A percentile compares a stretch with the other conserved stretches of the same genome.
These are phyloP conservation scores for Blastomyces parvus DNA, from an alignment of 2,329 filamentous ascomycete genomes.

Conservation along the genomic window DNA sequence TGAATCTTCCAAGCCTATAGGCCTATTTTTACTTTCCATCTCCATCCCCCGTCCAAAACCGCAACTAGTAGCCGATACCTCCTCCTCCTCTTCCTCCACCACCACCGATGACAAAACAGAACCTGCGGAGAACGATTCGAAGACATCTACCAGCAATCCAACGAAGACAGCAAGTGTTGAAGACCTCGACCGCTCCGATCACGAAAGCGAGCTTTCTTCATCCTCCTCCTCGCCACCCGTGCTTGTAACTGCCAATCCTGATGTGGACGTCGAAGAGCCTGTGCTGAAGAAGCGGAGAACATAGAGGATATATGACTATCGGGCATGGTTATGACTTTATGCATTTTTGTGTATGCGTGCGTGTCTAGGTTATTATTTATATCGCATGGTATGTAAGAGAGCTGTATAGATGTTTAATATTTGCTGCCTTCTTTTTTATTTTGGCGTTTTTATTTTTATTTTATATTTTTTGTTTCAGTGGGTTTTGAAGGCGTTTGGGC, in stretches of 20 bases:
- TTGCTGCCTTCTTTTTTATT: no score
- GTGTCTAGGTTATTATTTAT: neutral
- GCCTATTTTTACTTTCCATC: slow-evolving; percentile 10
- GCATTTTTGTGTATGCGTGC: neutral
- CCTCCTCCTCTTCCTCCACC: no score
- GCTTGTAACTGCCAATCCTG: neutral
- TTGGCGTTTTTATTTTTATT: no score
- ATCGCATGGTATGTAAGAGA: neutral
- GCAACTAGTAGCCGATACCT: no score
- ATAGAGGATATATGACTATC: neutral
- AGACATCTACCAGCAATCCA: neutral
- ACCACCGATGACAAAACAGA: neutral
- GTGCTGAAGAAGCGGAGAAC: slow-evolving; percentile 1
- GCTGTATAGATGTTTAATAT: neutral
- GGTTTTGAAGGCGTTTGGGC: no score
- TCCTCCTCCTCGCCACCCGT: neutral
- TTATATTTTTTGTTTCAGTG: no score
- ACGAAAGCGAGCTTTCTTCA: neutral
- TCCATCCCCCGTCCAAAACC: neutral
- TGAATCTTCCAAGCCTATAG: slow-evolving; percentile 19
- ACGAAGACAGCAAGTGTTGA: neutral
- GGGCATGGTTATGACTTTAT: neutral
- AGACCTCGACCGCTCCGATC: neutral
- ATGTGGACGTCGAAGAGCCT: neutral
- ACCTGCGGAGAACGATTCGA: neutral